Evolutionary conservation across 805 yeast genomes (phyloP), one percentile per base, ranked within the genome.

Genomic region (Naumovozyma castellii): DNA sequence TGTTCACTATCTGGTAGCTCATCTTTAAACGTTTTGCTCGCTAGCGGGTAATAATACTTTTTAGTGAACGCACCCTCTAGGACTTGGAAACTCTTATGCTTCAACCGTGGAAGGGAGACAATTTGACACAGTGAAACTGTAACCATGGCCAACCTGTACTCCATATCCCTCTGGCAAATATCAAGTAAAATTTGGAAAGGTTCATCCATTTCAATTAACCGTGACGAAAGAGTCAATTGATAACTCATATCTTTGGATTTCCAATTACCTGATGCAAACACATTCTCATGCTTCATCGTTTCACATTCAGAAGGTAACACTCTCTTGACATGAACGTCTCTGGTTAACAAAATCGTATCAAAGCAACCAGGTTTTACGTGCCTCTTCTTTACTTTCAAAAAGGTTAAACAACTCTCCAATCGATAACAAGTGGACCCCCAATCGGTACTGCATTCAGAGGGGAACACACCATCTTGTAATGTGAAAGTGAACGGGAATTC

Each of bases 401-500:
- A 34, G n/a, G 35, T 32, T 32, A 41, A 14, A 27, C 18, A 27
- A 37, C 38, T 25, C 35, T 43, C 44, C n/a, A 42, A 30, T 34
- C 45, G 29, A 19, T 39, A 42, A 9, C 14, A 18, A 5, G 39
- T 36, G 12, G 39, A 28, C 5, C 45, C 45, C 22, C 19, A 42
- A 19, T 15, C 14, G 16, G 34, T 20, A 18, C n/a, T 25, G 13
- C 31, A 32, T 20, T 36, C 32, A n/a, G 38, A 20, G 12, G 45
- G 42, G 20, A 40, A 38, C 10, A 29, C 13, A 20, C 34, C 34
- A 15, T 32, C 18, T 17, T 28, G 34, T 29, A 48, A 18, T 9
- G 39, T 40, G 32, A 48, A 42, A 3, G 46, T 41, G 32, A 48
- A 48, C 16, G 52, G 50, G 32, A 42, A 41, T 27, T 44, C 48